Conservation (phyloP, 345 rosid genomes). For the Moricandia arvensis region DNA sequence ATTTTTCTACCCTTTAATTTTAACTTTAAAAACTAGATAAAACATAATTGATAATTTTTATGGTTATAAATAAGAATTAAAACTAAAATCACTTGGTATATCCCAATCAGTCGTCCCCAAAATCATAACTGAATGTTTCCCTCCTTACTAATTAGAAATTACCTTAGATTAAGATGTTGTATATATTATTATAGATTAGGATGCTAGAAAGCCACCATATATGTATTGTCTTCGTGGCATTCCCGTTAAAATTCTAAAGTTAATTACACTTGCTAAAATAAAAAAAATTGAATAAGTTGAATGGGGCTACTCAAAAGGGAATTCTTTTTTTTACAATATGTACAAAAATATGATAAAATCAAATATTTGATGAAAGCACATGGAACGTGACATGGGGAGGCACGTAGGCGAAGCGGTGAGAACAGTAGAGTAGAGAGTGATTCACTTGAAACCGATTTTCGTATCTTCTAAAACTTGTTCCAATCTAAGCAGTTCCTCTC, state of each 20-base stretch:
- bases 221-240: not conserved
- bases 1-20: too few relatives aligned
- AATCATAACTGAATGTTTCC: too few relatives aligned
- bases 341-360: not conserved
- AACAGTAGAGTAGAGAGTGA: not conserved
- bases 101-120: too few relatives aligned
- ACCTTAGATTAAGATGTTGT: too few relatives aligned
- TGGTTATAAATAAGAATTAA: too few relatives aligned
- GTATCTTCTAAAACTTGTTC: slow-evolving; percentile 20
- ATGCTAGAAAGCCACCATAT: not conserved
- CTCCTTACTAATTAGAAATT: too few relatives aligned
- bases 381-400: slow-evolving; percentile 27
- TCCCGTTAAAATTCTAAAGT: not conserved
- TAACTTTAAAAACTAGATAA: too few relatives aligned
- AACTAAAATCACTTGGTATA: too few relatives aligned
- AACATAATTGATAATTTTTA: too few relatives aligned
- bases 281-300: not conserved
- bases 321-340: not conserved
- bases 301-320: slow-evolving; percentile 1
- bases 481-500: not conserved
- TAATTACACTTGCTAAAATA: not conserved
- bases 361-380: not conserved
- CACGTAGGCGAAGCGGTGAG: slow-evolving; percentile 28
- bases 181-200: too few relatives aligned
- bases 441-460: slow-evolving; percentile 15